Conservation (phyloP, 202 grass and related monocot species). For the Zizania palustris region DNA sequence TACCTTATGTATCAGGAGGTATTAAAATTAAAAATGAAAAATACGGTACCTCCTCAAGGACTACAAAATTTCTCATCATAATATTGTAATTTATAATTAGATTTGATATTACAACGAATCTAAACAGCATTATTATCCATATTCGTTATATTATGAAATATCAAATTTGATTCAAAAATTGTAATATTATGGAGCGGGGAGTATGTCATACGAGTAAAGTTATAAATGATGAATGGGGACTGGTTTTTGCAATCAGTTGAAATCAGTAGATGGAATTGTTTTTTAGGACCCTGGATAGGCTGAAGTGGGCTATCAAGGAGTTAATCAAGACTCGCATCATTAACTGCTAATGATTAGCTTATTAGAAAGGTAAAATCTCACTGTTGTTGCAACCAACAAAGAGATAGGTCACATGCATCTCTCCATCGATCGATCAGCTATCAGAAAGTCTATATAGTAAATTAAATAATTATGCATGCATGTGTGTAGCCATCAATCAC, state of each 20-base stretch:
- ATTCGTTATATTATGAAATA: too few species aligned
- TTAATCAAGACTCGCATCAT: constrained; percentile 54
- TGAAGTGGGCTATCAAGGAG: constrained; percentile 40
- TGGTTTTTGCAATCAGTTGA: not conserved
- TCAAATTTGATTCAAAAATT: too few species aligned
- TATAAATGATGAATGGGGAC: not conserved
- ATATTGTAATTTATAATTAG: too few species aligned
- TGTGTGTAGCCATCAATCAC: constrained; percentile 16
- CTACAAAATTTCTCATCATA: too few species aligned
- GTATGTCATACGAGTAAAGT: not conserved
- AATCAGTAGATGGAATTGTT: constrained; percentile 31
- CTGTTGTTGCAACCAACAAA: constrained; percentile 22
- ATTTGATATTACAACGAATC: too few species aligned
- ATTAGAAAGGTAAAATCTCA: constrained; percentile 47
- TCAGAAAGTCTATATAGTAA: constrained; percentile 1
- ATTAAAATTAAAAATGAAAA: too few species aligned
- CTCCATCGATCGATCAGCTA: constrained; percentile 2
- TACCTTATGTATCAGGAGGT: too few species aligned
- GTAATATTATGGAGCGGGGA: too few species aligned
- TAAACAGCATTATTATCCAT: too few species aligned
- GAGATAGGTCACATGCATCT: constrained; percentile 38
- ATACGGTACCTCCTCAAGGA: too few species aligned
- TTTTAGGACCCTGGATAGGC: constrained; percentile 19
- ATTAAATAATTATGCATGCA: not conserved
- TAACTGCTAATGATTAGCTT: constrained; percentile 49